phyloP scores from a whole-genome alignment of 192 early-diverging fungal species.

The Coemansia sp. region DNA sequence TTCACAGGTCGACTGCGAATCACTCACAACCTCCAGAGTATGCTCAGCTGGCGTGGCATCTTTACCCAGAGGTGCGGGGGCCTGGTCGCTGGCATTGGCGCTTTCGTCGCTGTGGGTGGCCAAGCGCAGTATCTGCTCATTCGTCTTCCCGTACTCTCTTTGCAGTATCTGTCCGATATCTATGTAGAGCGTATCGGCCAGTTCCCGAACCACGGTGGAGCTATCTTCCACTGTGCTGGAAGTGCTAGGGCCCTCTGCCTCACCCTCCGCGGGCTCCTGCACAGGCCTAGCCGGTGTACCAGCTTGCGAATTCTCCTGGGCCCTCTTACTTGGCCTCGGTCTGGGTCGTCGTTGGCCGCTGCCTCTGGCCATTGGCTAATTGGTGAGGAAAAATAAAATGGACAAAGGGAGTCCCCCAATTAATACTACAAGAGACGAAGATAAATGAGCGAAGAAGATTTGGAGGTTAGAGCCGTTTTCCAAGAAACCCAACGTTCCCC shows the following conservation, averaged over 20 bases:
- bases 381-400: background rate
- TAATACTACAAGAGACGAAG: too few species aligned
- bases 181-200: background rate
- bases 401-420: too few species aligned
- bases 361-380: background rate
- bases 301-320: background rate
- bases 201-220: background rate
- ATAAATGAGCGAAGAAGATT: too few species aligned
- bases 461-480: background rate
- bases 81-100: background rate
- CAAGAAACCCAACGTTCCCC: too few species aligned
- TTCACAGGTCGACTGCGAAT: background rate
- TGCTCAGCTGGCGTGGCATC: background rate
- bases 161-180: background rate
- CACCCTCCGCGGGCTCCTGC: background rate
- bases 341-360: background rate
- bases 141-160: conserved; percentile 4
- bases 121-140: background rate
- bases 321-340: background rate
- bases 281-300: background rate
- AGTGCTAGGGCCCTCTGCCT: background rate
- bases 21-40: background rate
- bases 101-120: background rate
- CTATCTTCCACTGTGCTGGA: background rate
- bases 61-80: background rate